Conservation (phyloP, 257 asterid species). For the Hygrophila difformis region DNA sequence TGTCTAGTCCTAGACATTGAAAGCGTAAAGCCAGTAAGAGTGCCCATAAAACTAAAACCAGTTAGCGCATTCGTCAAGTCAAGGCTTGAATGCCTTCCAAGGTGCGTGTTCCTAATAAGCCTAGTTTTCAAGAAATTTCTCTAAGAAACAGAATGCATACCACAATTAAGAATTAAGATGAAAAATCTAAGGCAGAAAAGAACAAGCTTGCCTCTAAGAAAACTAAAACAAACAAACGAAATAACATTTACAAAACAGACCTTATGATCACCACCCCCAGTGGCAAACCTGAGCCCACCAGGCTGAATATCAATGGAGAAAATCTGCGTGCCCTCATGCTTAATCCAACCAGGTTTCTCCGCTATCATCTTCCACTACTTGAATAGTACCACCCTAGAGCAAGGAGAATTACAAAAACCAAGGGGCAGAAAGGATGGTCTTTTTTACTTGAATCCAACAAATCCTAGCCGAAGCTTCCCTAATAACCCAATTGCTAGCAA, state of each 20-base stretch:
- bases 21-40: not conserved
- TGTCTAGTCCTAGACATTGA: not conserved
- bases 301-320: slow-evolving; percentile 97
- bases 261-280: slow-evolving; percentile 99
- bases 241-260: slow-evolving; percentile 29
- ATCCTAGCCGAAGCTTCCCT: slow-evolving; percentile 18
- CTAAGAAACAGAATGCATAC: slow-evolving; percentile 1
- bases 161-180: not conserved
- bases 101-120: too few relatives aligned
- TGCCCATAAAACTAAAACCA: slow-evolving; percentile 5
- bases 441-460: slow-evolving; percentile 30
- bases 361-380: slow-evolving; percentile 55
- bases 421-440: not conserved
- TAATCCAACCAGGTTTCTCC: slow-evolving; percentile 81
- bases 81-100: not conserved
- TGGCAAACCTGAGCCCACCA: slow-evolving; percentile 94
- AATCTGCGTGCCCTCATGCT: slow-evolving; percentile 80
- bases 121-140: not conserved
- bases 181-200: too few relatives aligned
- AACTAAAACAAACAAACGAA: too few relatives aligned
- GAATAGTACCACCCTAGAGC: slow-evolving; percentile 8
- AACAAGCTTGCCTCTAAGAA: too few relatives aligned
- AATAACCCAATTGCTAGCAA: slow-evolving; percentile 26
- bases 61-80: slow-evolving; percentile 9
- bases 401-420: not conserved